Base-by-base conservation (phyloP, 1,284 basidiomycete genomes). In the Tilletia horrida region DNA sequence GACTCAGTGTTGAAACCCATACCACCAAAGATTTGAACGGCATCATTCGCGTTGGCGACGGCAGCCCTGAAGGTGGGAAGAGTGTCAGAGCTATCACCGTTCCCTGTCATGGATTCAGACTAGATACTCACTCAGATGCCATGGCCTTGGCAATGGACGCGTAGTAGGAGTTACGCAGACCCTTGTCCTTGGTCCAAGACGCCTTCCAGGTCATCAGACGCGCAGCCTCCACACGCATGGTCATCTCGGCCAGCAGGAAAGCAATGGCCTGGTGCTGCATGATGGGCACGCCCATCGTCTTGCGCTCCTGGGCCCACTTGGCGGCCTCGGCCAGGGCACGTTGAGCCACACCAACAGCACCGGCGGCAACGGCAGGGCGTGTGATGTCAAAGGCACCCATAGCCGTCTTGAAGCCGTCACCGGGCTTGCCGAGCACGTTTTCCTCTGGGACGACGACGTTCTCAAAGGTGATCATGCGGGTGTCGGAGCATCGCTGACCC, bases 191-290 rank as follows among this genome's bases (percentile, higher is more conserved):
- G 11, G 82, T 79, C 83, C 83, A 84, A 2, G 84, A 83, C 0
- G 84, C 72, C 74, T 84, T 84, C 85, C 84, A 86, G 13, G 86
- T 85, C 61, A 86, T 79, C 52, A 81, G 83, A 13, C 85, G 78
- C 1, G 84, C 81, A 1, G 83, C 82, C 75, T 86, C 85, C 29
- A 83, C 84, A 65, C 69, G 72, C 77, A 86, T 85, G 8, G 86
- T 85, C 86, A 87, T 87, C 71, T 87, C 86, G 16, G 85, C 85
- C 4, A 87, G 82, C 82, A 86, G 84, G 78, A 85, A 85, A 7
- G 84, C 84, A 29, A 86, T 83, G 29, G 84, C 85, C 72, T 86
- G 85, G 76, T 87, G 86, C 69, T 86, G 82, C 69, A 86, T 86
- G 76, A 87, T 86, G 2, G 83, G 77, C 66, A 83, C 83, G 27